These are phyloP conservation scores for Chlamydomonas sphaeroides DNA, from an alignment of 139 green algal species.

Conservation along the genomic window DNA sequence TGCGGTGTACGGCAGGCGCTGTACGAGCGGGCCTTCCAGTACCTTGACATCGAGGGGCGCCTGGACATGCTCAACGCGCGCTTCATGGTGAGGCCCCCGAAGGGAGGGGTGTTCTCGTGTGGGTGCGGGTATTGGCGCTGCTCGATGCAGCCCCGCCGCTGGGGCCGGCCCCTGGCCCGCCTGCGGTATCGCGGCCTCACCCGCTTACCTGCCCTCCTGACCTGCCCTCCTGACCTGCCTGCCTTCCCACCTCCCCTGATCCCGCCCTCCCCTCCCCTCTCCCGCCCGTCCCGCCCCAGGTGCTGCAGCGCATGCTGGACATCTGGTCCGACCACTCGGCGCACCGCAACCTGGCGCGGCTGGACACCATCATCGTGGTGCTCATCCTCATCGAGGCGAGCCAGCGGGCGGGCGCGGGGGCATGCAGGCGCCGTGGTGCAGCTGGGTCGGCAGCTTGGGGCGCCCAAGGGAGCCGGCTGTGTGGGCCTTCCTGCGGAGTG, in stretches of 20 bases:
- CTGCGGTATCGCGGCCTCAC: too few relatives aligned
- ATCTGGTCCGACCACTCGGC: slow-evolving; percentile 55
- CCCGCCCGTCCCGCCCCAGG: background rate
- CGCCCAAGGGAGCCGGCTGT: too few relatives aligned
- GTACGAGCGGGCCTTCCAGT: slow-evolving; percentile 44
- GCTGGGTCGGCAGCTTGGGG: background rate
- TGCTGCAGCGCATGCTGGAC: slow-evolving; percentile 76
- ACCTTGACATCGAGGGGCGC: slow-evolving; percentile 54
- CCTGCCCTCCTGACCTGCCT: background rate
- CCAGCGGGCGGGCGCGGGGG: background rate
- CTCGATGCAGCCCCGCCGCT: too few relatives aligned
- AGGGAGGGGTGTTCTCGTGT: too few relatives aligned
- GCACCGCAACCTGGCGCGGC: slow-evolving; percentile 60
- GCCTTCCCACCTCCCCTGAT: background rate
- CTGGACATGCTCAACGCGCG: slow-evolving; percentile 47
- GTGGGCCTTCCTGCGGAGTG: too few relatives aligned
- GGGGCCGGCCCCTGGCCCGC: too few relatives aligned
- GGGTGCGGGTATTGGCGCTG: too few relatives aligned
- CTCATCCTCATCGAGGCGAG: slow-evolving; percentile 60
- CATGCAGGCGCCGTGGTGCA: background rate
- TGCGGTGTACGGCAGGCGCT: slow-evolving; percentile 15
- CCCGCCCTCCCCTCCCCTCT: background rate
- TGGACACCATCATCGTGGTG: slow-evolving; percentile 77
- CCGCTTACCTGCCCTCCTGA: too few relatives aligned
- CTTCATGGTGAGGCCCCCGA: slow-evolving; percentile 31